Percentiles rank a stretch among this genome's conserved stretches.
phyloP scores from a whole-genome alignment of 345 rosid genomes.

The Eutrema yunnanense region DNA sequence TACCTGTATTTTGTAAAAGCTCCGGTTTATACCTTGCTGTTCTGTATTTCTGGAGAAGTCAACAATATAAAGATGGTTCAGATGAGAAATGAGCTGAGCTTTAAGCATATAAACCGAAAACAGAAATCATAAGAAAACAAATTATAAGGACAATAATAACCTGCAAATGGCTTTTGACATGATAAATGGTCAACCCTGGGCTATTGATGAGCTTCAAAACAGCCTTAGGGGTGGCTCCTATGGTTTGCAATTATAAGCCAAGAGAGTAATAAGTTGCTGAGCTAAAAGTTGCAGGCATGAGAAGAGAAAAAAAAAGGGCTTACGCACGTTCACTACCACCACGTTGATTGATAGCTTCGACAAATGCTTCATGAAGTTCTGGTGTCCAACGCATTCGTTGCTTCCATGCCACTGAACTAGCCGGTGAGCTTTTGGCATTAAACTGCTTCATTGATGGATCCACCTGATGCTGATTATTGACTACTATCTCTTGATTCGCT shows the following conservation, averaged over 20 bases:
- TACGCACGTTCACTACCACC: slow-evolving; percentile 89
- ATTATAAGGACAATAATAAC: slow-evolving; percentile 26
- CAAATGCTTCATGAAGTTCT: slow-evolving; percentile 88
- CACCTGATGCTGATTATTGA: slow-evolving; percentile 36
- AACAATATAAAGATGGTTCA: background rate
- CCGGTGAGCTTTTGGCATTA: slow-evolving; percentile 24
- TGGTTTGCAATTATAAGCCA: slow-evolving; percentile 13
- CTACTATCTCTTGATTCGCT: slow-evolving; percentile 31
- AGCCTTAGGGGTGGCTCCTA: slow-evolving; percentile 97
- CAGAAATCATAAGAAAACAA: background rate
- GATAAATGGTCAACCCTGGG: slow-evolving; percentile 80
- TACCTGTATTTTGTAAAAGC: slow-evolving; percentile 46
- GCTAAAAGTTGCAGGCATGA: background rate
- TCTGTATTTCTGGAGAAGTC: slow-evolving; percentile 75
- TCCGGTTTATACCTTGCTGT: slow-evolving; percentile 87
- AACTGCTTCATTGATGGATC: slow-evolving; percentile 30
- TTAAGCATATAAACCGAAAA: background rate
- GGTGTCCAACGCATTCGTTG: slow-evolving; percentile 95
- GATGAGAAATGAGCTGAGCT: background rate
- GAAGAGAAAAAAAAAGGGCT: background rate
- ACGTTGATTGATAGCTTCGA: slow-evolving; percentile 82
- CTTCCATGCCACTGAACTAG: slow-evolving; percentile 40
- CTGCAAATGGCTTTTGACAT: slow-evolving; percentile 98
- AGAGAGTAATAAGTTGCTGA: background rate
- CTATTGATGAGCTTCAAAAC: slow-evolving; percentile 76